Base-by-base conservation (phyloP, 495 filamentous ascomycete species). In the Corynascus novoguineensis region DNA sequence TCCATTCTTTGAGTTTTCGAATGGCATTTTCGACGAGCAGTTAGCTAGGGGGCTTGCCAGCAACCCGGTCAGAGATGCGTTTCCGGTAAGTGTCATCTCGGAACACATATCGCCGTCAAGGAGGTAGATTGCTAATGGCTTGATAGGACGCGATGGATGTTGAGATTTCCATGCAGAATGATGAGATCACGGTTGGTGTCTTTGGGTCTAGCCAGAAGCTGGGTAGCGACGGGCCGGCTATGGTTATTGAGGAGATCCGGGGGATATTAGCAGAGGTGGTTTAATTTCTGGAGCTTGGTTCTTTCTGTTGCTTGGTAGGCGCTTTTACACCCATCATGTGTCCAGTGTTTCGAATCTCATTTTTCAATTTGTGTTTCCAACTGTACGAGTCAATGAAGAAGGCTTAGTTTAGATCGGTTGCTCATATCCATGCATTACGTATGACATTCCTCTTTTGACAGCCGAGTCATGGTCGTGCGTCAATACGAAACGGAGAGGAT, bases 91-190 rank as follows among this genome's bases (percentile, higher is more conserved):
- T 69, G 0, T 14, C n/a, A n/a, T 27, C 7, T 41, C n/a, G 37
- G 2, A 8, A 2, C n/a, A 9, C 5, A 5, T 19, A 5, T 1
- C 22, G 6, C 22, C 5, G 17, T 28, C 22, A n/a, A 32, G n/a
- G 9, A 8, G 12, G 19, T 4, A 3, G 2, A 14, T 31, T 19
- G 5, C 46, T 60, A 21, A 60, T 29, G 34, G 4, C 17, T 24
- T 1, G 0, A 19, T 54, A 84, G 81, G 72, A 77, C 53, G 68
- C 78, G 0, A 35, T 85, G 28, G 81, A 86, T 59, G 50, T 86
- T 7, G 83, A 86, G 60, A 73, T 74, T 25, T 71, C 75, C 10
- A 49, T 83, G 11, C 54, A 64, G 5, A 70, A 67, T 19, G 75
- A 75, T 4, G 50, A 47, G 0, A 65, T 84, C 64, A 76, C 80